Base-by-base conservation (phyloP, 148 eudicot genomes). In the Pouteria glomerata region DNA sequence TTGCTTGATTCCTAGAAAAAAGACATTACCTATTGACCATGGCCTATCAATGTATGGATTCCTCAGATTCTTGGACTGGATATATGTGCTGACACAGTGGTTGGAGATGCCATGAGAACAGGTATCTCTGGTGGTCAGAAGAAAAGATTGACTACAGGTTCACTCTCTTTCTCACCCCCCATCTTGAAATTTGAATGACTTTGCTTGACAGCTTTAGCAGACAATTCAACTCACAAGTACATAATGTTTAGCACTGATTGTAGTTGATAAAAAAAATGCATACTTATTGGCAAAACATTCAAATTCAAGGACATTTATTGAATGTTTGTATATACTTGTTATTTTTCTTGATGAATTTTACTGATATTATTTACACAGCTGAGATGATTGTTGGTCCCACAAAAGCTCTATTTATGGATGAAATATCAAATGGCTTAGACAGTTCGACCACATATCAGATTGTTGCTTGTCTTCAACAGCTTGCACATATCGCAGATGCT, bases 341-440 rank as follows among this genome's bases (percentile, higher is more conserved):
- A 39, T 31, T 33, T 29, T n/a, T 66, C 6, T n/a, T 34, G 33
- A 39, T 73, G 34, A 15, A 8, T 71, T 69, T 37, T 34, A 47
- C 55, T 26, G 23, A 51, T 64, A 73, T 29, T 44, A 29, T 71
- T 29, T 44, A 29, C 72, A 37, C 79, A 90, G 96, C 89, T 15
- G 92, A 93, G 85, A 93, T 93, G 94, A 84, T 90, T 64, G 90
- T 93, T 51, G 98, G 98, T 42, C 92, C 98, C 14, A 84, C 85
- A 56, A 85, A 74, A 69, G 86, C 91, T 61, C 71, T 90, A 29
- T 84, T 93, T 65, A 84, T 93, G 98, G 98, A 93, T 80, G 96
- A 93, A 78, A 93, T 93, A 76, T 88, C 98, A 69, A 90, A 87
- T 83, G 96, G 98, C 14, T 76, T 93, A 72, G 98, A 93, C 79